Evolutionary conservation across 768 basidiomycete genomes (phyloP).

Genomic region (Boletus rubescentipes): DNA sequence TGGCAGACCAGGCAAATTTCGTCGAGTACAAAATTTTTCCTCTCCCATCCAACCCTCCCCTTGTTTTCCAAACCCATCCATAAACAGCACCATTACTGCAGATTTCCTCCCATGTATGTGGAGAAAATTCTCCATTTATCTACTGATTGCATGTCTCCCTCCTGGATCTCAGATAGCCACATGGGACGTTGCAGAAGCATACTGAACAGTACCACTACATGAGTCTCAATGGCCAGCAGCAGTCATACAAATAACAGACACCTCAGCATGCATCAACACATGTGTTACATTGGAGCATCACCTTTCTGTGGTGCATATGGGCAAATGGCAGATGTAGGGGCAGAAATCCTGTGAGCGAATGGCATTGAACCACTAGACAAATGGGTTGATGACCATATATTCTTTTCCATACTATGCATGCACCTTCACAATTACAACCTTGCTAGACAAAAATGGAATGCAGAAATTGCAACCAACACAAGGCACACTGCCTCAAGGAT

Average conservation of each 20-base stretch:
- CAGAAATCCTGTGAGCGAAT: background rate
- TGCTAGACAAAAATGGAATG: background rate
- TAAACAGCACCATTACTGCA: background rate
- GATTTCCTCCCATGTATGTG: background rate
- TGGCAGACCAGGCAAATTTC: background rate
- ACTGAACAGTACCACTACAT: background rate
- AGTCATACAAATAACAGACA: background rate
- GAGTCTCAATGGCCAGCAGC: background rate
- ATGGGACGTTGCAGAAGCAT: background rate
- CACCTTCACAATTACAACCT: background rate
- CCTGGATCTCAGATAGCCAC: background rate
- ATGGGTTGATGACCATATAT: conserved; percentile 11
- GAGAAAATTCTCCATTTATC: background rate
- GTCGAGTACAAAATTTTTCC: background rate
- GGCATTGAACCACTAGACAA: conserved; percentile 8
- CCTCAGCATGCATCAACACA: background rate
- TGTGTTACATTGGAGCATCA: background rate
- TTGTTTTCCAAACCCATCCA: background rate
- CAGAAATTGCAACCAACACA: background rate
- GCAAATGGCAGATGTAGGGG: conserved; percentile 4
- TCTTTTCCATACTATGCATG: background rate
- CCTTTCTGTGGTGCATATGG: conserved; percentile 5
- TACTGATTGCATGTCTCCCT: background rate
- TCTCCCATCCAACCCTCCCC: background rate
- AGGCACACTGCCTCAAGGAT: background rate